Percentiles rank a stretch among this genome's conserved stretches.
phyloP scores from a whole-genome alignment of 305 asterid genomes.

The Ajuga reptans region DNA sequence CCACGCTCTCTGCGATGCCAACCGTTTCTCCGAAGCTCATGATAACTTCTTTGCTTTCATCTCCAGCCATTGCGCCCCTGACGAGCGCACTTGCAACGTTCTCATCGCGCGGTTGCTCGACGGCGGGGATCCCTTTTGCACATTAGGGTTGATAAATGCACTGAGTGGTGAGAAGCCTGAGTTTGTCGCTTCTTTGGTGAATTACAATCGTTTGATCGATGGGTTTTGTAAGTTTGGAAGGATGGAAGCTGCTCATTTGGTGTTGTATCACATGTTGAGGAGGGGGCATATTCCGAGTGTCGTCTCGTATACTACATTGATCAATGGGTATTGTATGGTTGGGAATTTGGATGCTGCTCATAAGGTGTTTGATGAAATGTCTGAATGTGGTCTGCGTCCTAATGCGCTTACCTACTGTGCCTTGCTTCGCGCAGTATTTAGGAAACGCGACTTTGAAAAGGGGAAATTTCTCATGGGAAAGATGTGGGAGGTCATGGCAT shows the following conservation, averaged over 20 bases:
- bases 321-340: slow-evolving; percentile 46
- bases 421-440: slow-evolving; percentile 45
- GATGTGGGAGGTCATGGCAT: slow-evolving; percentile 53
- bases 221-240: slow-evolving; percentile 40
- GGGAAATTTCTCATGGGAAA: slow-evolving; percentile 34
- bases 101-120: slow-evolving; percentile 58
- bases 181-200: slow-evolving; percentile 69
- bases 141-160: slow-evolving; percentile 38
- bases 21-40: slow-evolving; percentile 67
- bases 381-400: slow-evolving; percentile 37
- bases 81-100: slow-evolving; percentile 72
- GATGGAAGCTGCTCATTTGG: slow-evolving; percentile 44
- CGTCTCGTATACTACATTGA: slow-evolving; percentile 66
- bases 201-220: slow-evolving; percentile 64
- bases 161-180: slow-evolving; percentile 47
- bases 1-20: slow-evolving; percentile 56
- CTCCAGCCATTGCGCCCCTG: slow-evolving; percentile 35
- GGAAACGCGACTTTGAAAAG: slow-evolving; percentile 39
- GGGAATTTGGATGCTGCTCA: slow-evolving; percentile 41
- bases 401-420: slow-evolving; percentile 55
- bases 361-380: slow-evolving; percentile 76
- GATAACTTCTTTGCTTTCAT: slow-evolving; percentile 30
- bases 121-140: slow-evolving; percentile 35
- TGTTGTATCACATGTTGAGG: slow-evolving; percentile 46
- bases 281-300: slow-evolving; percentile 58